phyloP scores from a whole-genome alignment of 1,284 basidiomycete species.

The Ustilago hordei region DNA sequence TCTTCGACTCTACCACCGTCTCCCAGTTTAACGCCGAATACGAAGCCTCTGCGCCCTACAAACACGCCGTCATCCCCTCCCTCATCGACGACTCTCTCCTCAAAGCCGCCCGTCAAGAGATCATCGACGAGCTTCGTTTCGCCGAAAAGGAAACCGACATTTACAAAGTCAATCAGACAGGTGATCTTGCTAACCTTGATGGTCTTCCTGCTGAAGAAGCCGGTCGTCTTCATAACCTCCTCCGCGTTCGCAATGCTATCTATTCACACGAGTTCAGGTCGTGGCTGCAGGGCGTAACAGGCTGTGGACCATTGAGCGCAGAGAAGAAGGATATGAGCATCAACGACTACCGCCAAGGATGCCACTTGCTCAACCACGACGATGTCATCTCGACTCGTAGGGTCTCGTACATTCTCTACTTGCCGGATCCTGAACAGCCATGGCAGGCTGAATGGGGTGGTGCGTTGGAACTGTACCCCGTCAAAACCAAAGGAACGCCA shows the following conservation, averaged over 20 bases:
- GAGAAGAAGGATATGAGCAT: constrained; percentile 96
- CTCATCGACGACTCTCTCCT: constrained; percentile 88
- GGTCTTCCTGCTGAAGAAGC: constrained; percentile 74
- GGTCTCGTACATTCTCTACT: constrained; percentile 96
- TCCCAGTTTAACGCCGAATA: constrained; percentile 48
- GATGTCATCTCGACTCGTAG: constrained; percentile 96
- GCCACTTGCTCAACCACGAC: constrained; percentile 81
- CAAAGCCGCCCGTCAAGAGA: constrained; percentile 80
- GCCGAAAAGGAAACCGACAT: constrained; percentile 98
- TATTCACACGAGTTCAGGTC: constrained; percentile 87
- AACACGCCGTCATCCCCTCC: constrained; percentile 83
- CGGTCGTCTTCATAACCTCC: constrained; percentile 66
- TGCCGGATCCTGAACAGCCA: constrained; percentile 81
- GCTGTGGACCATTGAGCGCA: constrained; percentile 90
- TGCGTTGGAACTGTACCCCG: constrained; percentile 92
- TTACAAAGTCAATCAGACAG: constrained; percentile 98
- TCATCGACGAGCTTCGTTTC: constrained; percentile 86
- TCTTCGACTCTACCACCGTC: constrained; percentile 42
- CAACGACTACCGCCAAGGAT: constrained; percentile 84
- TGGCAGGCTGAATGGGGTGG: constrained; percentile 89
- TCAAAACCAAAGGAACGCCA: constrained; percentile 61
- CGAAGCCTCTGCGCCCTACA: constrained; percentile 76
- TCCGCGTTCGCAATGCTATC: constrained; percentile 87
- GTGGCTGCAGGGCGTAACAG: constrained; percentile 88
- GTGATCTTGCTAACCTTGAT: constrained; percentile 91